Base-by-base conservation (phyloP, 371 early-diverging fungal species). In the Lichtheimia ramosa region DNA sequence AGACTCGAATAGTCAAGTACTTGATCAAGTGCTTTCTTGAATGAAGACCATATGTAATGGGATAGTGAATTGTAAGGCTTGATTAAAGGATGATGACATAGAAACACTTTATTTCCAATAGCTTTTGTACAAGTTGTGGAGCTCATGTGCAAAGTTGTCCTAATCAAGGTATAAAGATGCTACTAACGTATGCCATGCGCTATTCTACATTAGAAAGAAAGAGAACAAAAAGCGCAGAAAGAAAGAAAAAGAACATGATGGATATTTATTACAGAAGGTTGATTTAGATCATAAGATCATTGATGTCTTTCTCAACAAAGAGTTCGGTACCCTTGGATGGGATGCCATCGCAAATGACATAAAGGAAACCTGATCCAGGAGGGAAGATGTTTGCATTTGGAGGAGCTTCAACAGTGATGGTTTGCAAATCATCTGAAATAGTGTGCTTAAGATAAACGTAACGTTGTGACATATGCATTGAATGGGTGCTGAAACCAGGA, bases 381-480 rank as follows among this genome's bases (percentile, higher is more conserved):
- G 86, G 86, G 59, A 81, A 78, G 23, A 88, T 62, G 46, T 75
- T 74, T 34, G 79, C 73, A 53, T 79, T 71, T 25, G 87, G 86
- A 28, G 87, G 87, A 34, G 78, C 71, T 8, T 61, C 65, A 40
- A 88, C 65, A 10, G 60, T 60, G 52, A 71, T 40, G 7, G 66
- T 58, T 60, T 77, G 63, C 28, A 70, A 10, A 54, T 71, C 72
- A 7, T 68, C 46, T 13, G 65, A 56, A 1, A 71, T 58, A 53
- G 63, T 50, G 51, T 74, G 56, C 18, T 51, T 15, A 54, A 79
- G 51, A 61, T 59, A 65, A 49, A 79, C 71, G 64, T 83, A 81
- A 15, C 88, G 72, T 57, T 85, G 87, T 5, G 81, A 82, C 84
- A 88, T 85, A 59, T 85, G 83, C 51, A 81, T 77, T 13, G 85